phyloP scores from a whole-genome alignment of 179 eudicot genomes.

The Sideroxylon spinosum region DNA sequence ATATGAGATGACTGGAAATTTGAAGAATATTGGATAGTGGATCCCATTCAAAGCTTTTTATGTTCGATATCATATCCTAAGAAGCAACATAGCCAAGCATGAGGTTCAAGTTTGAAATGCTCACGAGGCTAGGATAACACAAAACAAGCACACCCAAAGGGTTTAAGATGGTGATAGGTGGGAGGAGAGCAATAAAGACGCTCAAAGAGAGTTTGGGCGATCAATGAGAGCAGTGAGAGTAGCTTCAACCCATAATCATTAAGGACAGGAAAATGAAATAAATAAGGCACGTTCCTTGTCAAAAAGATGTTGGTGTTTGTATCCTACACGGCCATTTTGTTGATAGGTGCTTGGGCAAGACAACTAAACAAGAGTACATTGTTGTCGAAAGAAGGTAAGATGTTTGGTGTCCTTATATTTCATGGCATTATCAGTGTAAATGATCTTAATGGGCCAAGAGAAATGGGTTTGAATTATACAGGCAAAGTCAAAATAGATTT shows the following conservation, averaged over 20 bases:
- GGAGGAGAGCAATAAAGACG: not conserved
- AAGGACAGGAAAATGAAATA: not conserved
- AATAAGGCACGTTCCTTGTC: no score
- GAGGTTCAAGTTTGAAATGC: not conserved
- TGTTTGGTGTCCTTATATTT: no score
- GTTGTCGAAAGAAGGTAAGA: not conserved
- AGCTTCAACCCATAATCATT: not conserved
- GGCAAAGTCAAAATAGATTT: not conserved
- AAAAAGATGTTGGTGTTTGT: no score
- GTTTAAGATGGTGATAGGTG: not conserved
- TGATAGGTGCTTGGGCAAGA: no score
- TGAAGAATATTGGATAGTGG: no score
- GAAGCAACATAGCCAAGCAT: not conserved
- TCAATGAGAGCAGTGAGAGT: not conserved
- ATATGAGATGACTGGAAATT: no score
- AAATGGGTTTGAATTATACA: not conserved
- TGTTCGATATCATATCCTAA: no score
- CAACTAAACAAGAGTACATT: not conserved
- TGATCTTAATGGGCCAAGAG: not conserved
- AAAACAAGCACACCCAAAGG: not conserved
- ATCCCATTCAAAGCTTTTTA: no score
- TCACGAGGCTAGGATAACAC: not conserved
- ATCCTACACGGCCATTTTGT: no score
- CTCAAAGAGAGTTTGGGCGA: not conserved
- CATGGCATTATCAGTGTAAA: not conserved